phyloP scores from a whole-genome alignment of 495 filamentous ascomycete genomes.

The Neurospora cerealis region DNA sequence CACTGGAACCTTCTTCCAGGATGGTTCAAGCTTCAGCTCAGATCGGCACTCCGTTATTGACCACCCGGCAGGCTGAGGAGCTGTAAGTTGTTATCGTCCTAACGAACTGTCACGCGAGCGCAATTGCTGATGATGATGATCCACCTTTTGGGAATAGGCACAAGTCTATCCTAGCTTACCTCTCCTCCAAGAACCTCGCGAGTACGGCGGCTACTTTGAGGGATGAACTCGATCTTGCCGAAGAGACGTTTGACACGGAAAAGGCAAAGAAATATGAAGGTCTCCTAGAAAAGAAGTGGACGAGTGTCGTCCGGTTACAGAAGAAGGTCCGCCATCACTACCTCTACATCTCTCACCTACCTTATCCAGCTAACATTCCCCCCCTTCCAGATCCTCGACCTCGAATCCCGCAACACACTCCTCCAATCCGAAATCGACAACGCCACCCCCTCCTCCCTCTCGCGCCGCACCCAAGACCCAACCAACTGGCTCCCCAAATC shows the following conservation, averaged over 20 bases:
- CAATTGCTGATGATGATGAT: background rate
- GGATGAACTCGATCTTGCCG: constrained; percentile 49
- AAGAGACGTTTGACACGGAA: constrained; percentile 55
- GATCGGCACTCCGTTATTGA: constrained; percentile 30
- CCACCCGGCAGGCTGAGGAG: constrained; percentile 69
- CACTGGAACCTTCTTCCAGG: background rate
- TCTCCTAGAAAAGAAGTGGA: constrained; percentile 88
- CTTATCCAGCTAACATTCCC: background rate
- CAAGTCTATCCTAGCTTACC: constrained; percentile 80
- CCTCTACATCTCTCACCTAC: background rate
- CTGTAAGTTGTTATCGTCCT: constrained; percentile 45
- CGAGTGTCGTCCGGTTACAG: constrained; percentile 72
- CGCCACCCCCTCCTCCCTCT: constrained; percentile 60
- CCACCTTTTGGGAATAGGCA: constrained; percentile 42
- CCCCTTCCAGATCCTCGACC: constrained; percentile 66
- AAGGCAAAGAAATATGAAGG: constrained; percentile 78
- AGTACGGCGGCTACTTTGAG: constrained; percentile 55
- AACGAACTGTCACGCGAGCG: background rate
- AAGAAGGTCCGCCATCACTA: constrained; percentile 54
- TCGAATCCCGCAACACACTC: constrained; percentile 57
- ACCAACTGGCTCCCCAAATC: constrained; percentile 71
- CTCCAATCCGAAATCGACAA: constrained; percentile 78
- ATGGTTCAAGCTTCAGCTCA: background rate
- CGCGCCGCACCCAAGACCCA: constrained; percentile 65
- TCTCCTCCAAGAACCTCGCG: constrained; percentile 53